Percentiles rank a stretch among this genome's conserved stretches.
Evolutionary conservation across 78 protist genomes (phyloP).

Genomic region (Pigoraptor vietnamica): DNA sequence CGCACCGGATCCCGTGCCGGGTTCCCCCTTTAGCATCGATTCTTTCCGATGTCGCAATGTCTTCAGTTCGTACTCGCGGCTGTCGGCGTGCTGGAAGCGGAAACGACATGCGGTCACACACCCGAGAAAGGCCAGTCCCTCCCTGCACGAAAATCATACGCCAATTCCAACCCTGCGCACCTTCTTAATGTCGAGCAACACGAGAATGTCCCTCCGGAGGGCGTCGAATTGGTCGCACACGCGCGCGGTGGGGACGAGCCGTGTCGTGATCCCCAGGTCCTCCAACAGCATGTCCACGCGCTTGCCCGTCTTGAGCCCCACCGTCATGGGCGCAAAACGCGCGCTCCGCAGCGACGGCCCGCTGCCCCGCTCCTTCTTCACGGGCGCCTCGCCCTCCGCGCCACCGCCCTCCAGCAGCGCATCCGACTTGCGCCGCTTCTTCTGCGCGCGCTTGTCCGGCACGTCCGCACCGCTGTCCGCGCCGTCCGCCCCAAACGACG

Average conservation of each 20-base stretch:
- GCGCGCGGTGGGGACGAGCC: neutral
- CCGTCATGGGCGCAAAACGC: neutral
- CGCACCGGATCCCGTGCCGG: no score
- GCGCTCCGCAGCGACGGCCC: neutral
- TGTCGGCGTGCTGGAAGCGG: neutral
- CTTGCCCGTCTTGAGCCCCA: neutral
- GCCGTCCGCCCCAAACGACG: neutral
- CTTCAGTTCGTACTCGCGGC: neutral
- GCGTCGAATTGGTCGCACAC: neutral
- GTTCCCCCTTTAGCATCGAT: neutral
- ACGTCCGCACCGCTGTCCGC: neutral
- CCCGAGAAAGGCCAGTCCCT: no score
- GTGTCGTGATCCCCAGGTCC: neutral
- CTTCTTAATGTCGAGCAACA: neutral
- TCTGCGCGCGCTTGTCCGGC: neutral
- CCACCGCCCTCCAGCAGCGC: neutral
- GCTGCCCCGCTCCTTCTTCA: neutral
- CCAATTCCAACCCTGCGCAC: neutral
- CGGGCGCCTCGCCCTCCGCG: neutral
- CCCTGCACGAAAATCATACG: neutral
- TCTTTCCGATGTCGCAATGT: neutral
- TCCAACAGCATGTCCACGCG: neutral
- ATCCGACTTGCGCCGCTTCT: neutral
- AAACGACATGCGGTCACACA: neutral
- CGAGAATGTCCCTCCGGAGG: neutral